A percentile compares a stretch with the other conserved stretches of the same genome.
Evolutionary conservation across 441 rosid species (phyloP).

Genomic region (Cnidoscolus chayamansa): DNA sequence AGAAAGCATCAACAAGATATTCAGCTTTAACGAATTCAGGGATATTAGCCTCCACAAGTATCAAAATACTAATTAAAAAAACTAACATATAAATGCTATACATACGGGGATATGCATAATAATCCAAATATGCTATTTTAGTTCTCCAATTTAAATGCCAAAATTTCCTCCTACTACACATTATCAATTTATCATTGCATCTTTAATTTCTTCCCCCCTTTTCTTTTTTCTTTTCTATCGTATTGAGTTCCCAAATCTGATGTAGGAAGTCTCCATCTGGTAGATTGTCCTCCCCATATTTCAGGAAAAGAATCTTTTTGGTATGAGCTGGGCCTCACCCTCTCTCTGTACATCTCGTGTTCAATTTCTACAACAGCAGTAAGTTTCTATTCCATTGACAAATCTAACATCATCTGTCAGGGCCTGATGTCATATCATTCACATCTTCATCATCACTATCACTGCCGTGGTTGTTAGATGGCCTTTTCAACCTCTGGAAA

Average conservation of each 20-base stretch:
- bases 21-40: too few relatives aligned
- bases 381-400: conserved; percentile 1
- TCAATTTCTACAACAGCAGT: conserved; percentile 18
- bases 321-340: conserved; percentile 10
- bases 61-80: too few relatives aligned
- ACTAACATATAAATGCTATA: neutral
- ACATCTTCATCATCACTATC: conserved; percentile 44
- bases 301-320: conserved; percentile 1
- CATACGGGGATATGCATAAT: neutral
- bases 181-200: neutral
- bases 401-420: conserved; percentile 24
- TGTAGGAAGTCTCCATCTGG: conserved; percentile 7
- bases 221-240: neutral
- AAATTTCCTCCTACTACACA: neutral
- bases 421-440: conserved; percentile 25
- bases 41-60: too few relatives aligned
- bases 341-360: conserved; percentile 33
- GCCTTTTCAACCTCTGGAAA: conserved; percentile 82
- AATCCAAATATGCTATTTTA: neutral
- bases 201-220: neutral
- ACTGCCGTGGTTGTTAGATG: conserved; percentile 40
- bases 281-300: conserved; percentile 15
- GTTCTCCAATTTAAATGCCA: conserved; percentile 7
- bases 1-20: too few relatives aligned
- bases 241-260: conserved; percentile 11